Evolutionary conservation across 2,329 filamentous ascomycete genomes (phyloP).

Genomic region (Fusarium sp.): DNA sequence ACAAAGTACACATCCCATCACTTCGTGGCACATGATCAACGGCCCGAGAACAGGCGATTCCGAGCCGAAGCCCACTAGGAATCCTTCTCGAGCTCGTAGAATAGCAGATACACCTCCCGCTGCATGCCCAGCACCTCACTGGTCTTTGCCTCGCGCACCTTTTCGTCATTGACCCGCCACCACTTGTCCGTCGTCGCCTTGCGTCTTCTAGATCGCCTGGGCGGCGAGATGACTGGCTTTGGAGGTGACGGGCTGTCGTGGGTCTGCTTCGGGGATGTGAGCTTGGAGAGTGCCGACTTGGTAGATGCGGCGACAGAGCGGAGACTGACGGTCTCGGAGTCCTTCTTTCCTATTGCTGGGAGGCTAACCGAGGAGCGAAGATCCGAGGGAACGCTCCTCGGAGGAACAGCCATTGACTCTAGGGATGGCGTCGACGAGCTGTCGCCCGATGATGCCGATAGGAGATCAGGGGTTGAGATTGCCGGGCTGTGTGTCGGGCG

Average conservation of each 20-base stretch:
- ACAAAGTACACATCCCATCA: constrained; percentile 7
- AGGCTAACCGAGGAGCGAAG: constrained; percentile 42
- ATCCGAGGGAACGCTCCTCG: constrained; percentile 50
- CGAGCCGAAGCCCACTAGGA: constrained; percentile 13
- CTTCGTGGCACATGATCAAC: constrained; percentile 4
- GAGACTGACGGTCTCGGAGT: constrained; percentile 64
- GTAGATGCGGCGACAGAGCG: constrained; percentile 69
- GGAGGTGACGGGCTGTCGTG: constrained; percentile 41
- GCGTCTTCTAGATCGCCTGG: constrained; percentile 64
- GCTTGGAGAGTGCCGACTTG: constrained; percentile 64
- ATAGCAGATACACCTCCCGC: constrained; percentile 93
- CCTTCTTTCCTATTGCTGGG: constrained; percentile 50
- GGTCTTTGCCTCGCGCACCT: constrained; percentile 94
- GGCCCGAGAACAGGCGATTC: background rate
- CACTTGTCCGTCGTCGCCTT: constrained; percentile 75
- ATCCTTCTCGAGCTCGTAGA: constrained; percentile 85
- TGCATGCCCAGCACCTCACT: constrained; percentile 93
- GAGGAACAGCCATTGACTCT: constrained; percentile 47
- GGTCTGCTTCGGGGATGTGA: constrained; percentile 56
- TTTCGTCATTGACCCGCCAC: constrained; percentile 99
- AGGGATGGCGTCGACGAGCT: constrained; percentile 54
- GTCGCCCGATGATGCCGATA: constrained; percentile 53
- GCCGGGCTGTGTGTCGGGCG: constrained; percentile 56
- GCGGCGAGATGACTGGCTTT: constrained; percentile 35
- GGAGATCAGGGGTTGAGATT: constrained; percentile 62